Base-by-base conservation (phyloP, 148 eudicot species). In the Limonium bicolor region DNA sequence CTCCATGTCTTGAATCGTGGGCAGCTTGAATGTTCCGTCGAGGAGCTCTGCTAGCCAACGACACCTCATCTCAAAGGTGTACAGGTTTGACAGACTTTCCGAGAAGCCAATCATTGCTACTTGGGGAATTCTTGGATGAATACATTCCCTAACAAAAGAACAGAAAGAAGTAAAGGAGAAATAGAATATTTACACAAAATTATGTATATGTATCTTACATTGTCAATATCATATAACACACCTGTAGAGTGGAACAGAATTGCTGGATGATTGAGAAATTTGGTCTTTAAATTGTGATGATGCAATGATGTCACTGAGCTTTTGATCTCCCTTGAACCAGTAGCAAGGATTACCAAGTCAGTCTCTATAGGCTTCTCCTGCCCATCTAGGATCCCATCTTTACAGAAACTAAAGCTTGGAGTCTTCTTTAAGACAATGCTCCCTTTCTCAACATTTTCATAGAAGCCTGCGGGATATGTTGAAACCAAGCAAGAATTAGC, bases 101-200 rank as follows among this genome's bases (percentile, higher is more conserved):
- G 75, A 59, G 50, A 55, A 67, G 41, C 87, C 80, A 20, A 78
- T 57, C 3, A 66, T 41, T 8, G 87, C 87, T 33, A 78, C 45
- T 20, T 76, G 87, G 26, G 87, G 87, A 30, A 82, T 72, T 7
- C 67, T 41, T 17, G 87, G 83, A 55, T 78, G 86, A 38, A 72
- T 61, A 49, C 76, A 66, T 52, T 72, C 63, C 79, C 93, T 82
- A 50, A n/a, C 13, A 32, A 32, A 32, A 32, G 5, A 23, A 1
- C 31, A 34, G 22, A 5, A n/a, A n/a, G n/a, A n/a, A n/a, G n/a
- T n/a, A n/a, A n/a, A n/a, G n/a, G n/a, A n/a, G n/a, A n/a, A n/a
- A n/a, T n/a, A n/a, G n/a, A n/a, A n/a, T n/a, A n/a, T n/a, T n/a
- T n/a, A n/a, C n/a, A n/a, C n/a, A n/a, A n/a, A n/a, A n/a, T n/a